phyloP scores from a whole-genome alignment of 2,329 filamentous ascomycete species.

The Thermochaetoides dissita region DNA sequence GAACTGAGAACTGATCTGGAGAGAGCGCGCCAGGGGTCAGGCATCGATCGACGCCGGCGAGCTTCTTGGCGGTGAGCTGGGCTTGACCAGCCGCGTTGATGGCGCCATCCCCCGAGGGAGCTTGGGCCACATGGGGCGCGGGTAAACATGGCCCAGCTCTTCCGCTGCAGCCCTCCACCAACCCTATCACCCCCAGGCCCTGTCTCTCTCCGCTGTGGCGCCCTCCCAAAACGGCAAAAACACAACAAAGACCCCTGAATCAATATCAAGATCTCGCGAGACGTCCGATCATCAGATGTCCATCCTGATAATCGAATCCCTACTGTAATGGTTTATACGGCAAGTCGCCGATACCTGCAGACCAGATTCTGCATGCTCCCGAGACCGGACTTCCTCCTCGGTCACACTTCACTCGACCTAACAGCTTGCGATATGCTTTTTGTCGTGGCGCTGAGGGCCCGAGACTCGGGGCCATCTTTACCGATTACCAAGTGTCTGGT shows the following conservation, averaged over 20 bases:
- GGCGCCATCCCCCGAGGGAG: constrained; percentile 1
- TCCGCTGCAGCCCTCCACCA: background rate
- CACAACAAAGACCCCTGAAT: constrained; percentile 2
- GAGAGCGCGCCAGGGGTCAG: constrained; percentile 1
- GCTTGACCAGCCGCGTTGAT: background rate
- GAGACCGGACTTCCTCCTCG: too few species aligned
- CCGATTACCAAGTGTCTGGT: too few species aligned
- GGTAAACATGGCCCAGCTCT: constrained; percentile 2
- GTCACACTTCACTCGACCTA: too few species aligned
- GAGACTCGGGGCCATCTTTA: too few species aligned
- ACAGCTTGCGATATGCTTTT: too few species aligned
- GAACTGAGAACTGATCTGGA: background rate
- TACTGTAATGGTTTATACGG: too few species aligned
- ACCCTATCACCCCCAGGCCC: background rate
- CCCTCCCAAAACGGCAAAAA: constrained; percentile 1
- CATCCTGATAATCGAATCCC: too few species aligned
- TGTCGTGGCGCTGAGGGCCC: too few species aligned
- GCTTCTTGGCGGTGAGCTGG: constrained; percentile 4
- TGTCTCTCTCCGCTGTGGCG: background rate
- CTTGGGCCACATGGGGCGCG: constrained; percentile 1
- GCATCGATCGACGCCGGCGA: constrained; percentile 3
- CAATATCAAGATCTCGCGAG: too few species aligned
- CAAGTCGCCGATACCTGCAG: too few species aligned
- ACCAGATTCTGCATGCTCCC: too few species aligned
- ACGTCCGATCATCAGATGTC: too few species aligned